phyloP scores from a whole-genome alignment of 2,329 filamentous ascomycete species.

The Diaporthe sp. region DNA sequence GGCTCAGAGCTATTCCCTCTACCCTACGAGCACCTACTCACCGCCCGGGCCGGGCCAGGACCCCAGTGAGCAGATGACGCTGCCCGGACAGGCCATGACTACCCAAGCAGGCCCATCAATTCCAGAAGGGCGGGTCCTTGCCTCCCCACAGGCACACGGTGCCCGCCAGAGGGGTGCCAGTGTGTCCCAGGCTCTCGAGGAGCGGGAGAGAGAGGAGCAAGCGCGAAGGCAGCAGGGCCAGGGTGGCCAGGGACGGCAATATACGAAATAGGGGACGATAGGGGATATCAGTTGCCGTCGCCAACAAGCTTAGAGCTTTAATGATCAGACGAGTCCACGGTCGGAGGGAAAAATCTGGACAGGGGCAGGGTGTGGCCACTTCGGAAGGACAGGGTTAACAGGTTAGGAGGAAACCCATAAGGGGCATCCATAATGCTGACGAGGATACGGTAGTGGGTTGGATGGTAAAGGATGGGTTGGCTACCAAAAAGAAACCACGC shows the following conservation, averaged over 20 bases:
- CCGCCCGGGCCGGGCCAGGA: constrained; percentile 9
- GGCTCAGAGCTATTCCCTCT: constrained; percentile 33
- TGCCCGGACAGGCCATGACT: constrained; percentile 26
- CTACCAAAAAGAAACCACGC: not conserved
- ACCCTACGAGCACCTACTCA: constrained; percentile 29
- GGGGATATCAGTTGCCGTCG: not conserved
- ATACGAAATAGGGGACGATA: constrained; percentile 17
- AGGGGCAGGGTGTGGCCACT: not conserved
- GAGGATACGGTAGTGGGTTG: not conserved
- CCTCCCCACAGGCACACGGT: constrained; percentile 10
- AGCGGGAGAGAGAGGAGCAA: constrained; percentile 8
- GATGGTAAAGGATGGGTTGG: not conserved
- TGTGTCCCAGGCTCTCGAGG: constrained; percentile 32
- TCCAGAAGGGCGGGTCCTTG: constrained; percentile 4
- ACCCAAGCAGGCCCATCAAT: constrained; percentile 10
- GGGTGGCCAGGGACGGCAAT: constrained; percentile 2
- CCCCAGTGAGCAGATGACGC: constrained; percentile 8
- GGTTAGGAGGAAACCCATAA: not conserved
- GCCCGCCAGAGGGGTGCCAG: constrained; percentile 36
- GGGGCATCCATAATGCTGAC: not conserved
- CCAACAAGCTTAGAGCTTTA: not conserved
- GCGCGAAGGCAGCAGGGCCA: constrained; percentile 15
- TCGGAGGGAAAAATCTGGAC: not conserved
- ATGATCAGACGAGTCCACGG: constrained; percentile 2
- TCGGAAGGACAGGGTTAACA: not conserved